Percentiles rank a stretch among this genome's conserved stretches.
These are phyloP conservation scores for Phytopythium mirpurense DNA, from an alignment of 352 stramenopile species.

Conservation along the genomic window DNA sequence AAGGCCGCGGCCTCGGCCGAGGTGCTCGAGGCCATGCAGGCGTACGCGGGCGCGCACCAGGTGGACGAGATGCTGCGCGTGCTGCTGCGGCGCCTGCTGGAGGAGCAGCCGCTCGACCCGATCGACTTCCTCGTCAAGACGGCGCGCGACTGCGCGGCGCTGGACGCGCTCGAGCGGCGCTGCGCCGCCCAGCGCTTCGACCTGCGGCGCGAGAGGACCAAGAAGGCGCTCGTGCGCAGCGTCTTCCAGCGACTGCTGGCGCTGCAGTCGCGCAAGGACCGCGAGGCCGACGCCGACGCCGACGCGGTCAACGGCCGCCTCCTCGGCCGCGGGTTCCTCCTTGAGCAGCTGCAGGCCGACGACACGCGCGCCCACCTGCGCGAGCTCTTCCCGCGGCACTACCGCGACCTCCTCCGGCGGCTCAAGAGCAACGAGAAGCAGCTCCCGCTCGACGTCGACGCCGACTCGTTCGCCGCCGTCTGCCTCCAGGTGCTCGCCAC, in stretches of 20 bases:
- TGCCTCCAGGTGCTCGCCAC: conserved; percentile 40
- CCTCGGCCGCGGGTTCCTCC: conserved; percentile 38
- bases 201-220: conserved; percentile 55
- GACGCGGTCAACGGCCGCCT: conserved; percentile 12
- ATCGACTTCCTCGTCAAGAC: conserved; percentile 62
- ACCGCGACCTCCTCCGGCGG: conserved; percentile 45
- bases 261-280: conserved; percentile 39
- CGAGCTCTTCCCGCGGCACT: conserved; percentile 48
- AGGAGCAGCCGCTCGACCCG: conserved; percentile 59
- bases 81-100: conserved; percentile 47
- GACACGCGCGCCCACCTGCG: conserved; percentile 44
- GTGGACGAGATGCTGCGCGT: conserved; percentile 61
- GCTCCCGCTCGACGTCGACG: conserved; percentile 19
- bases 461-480: conserved; percentile 24
- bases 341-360: conserved; percentile 35
- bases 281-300: conserved; percentile 21
- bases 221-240: conserved; percentile 38
- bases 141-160: conserved; percentile 38
- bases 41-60: conserved; percentile 52
- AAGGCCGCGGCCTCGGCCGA: conserved; percentile 18
- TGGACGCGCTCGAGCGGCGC: conserved; percentile 48
- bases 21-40: conserved; percentile 51
- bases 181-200: conserved; percentile 44
- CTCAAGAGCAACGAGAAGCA: conserved; percentile 35
- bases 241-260: conserved; percentile 52